Conservation (phyloP, 1,284 basidiomycete genomes). For the Grifola frondosa region DNA sequence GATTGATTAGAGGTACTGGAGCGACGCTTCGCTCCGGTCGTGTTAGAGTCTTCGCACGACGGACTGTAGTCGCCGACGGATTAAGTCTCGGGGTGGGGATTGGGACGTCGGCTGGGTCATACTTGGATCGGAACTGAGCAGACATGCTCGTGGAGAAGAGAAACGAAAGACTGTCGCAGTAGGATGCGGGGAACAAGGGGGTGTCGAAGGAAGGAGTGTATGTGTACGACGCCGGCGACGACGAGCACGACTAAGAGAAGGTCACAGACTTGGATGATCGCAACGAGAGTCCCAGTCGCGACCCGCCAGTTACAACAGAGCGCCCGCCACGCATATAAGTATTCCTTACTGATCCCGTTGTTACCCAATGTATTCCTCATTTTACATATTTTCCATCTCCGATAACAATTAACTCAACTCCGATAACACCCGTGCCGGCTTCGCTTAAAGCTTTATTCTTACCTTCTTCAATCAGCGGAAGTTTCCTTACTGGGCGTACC, state of each 20-base stretch:
- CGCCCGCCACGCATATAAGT: too few relatives aligned
- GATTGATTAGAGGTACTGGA: slow-evolving; percentile 91
- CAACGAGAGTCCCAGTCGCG: too few relatives aligned
- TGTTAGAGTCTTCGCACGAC: slow-evolving; percentile 92
- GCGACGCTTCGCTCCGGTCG: slow-evolving; percentile 93
- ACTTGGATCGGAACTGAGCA: slow-evolving; percentile 17
- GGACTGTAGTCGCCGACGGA: slow-evolving; percentile 58
- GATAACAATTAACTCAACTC: too few relatives aligned
- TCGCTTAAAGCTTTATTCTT: too few relatives aligned
- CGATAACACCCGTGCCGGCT: too few relatives aligned
- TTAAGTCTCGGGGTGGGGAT: slow-evolving; percentile 64
- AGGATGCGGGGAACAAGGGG: slow-evolving; percentile 6
- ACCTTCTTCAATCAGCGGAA: too few relatives aligned
- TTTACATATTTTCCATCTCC: too few relatives aligned
- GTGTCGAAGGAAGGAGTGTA: slow-evolving; percentile 13
- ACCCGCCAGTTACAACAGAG: too few relatives aligned
- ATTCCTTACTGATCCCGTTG: too few relatives aligned
- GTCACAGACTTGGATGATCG: too few relatives aligned
- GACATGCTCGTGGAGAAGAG: slow-evolving; percentile 18
- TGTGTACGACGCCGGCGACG: slow-evolving; percentile 16
- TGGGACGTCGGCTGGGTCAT: slow-evolving; percentile 52
- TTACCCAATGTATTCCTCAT: too few relatives aligned
- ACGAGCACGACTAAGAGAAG: slow-evolving; percentile 12
- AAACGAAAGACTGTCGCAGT: slow-evolving; percentile 14
- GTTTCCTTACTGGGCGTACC: too few relatives aligned